Base-by-base conservation (phyloP, 2,329 filamentous ascomycete genomes). In the Stemphylium vesicarium region DNA sequence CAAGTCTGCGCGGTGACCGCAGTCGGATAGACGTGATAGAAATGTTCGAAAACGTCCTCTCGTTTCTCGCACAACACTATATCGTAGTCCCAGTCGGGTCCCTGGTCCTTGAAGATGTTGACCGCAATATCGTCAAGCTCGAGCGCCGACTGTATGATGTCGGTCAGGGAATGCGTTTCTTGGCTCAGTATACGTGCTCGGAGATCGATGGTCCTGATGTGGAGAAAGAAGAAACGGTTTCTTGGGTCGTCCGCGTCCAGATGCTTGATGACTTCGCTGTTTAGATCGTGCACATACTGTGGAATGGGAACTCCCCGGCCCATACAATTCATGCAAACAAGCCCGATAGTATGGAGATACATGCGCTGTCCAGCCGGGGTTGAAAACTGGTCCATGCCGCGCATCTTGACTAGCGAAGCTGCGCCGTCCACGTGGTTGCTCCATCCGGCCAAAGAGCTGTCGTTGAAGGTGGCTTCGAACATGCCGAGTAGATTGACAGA, bases 351-450 rank as follows among this genome's bases (percentile, higher is more conserved):
- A 40, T 75, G 72, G 15, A 70, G 50, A 43, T 71, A 74, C 71
- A 74, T 70, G 8, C 71, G 56, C 24, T 68, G 59, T 7, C 71
- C 70, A 1, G 70, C 67, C 11, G 63, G 59, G 1, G 70, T 70
- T 1, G 53, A 31, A 22, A 75, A 70, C 26, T 75, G 73, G 0
- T 56, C 40, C 22, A 41, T 57, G 2, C 74, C 75, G 12, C 75
- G 69, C 41, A 74, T 49, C 18, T 59, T 65, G 20, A 77, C 47
- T 2, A 77, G 62, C 3, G 66, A 68, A 2, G 69, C 63, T 0
- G 71, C 69, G 15, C 75, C 75, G 9, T 70, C 60, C n/a, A 77
- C 68, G 48, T 77, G 75, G 26, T 70, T 69, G 29, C 54, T 64
- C 69, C 70, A 77, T 4, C 67, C 69, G n/a, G 49, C 36, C 1